Conservation (phyloP, 257 asterid species). For the Nicotiana tabacum region DNA sequence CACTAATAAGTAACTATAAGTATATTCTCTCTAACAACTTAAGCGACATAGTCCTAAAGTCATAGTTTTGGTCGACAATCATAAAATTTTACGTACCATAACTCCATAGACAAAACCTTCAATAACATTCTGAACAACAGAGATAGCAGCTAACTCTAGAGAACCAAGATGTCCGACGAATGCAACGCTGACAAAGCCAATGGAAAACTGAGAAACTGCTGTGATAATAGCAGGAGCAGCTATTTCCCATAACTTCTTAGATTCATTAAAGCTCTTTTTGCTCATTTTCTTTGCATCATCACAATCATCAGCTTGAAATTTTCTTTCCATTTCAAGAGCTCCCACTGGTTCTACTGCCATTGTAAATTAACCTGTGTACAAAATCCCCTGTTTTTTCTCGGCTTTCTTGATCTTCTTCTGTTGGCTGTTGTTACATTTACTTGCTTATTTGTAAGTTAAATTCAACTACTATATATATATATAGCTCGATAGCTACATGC, state of each 20-base stretch:
- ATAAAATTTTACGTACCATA: conserved; percentile 35
- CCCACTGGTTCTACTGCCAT: neutral
- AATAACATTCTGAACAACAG: conserved; percentile 73
- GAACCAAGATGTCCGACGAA: conserved; percentile 77
- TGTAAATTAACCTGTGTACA: neutral
- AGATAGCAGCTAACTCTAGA: conserved; percentile 73
- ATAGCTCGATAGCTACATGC: neutral
- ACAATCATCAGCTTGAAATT: neutral
- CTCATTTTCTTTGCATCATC: conserved; percentile 12
- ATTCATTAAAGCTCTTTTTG: conserved; percentile 24
- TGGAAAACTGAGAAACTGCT: conserved; percentile 63
- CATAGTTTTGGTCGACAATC: neutral
- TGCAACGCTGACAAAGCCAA: conserved; percentile 61
- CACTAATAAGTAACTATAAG: neutral
- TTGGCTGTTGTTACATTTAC: neutral
- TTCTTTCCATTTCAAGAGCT: neutral
- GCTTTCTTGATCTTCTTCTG: neutral
- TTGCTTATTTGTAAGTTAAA: neutral
- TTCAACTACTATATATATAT: neutral
- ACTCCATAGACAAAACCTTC: conserved; percentile 77
- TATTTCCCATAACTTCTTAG: conserved; percentile 64
- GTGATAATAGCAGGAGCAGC: conserved; percentile 68
- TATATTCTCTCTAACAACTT: neutral
- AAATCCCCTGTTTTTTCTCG: neutral
- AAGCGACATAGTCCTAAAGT: no score